phyloP scores from a whole-genome alignment of 352 stramenopile species.

The Poterioochromonas sp. region DNA sequence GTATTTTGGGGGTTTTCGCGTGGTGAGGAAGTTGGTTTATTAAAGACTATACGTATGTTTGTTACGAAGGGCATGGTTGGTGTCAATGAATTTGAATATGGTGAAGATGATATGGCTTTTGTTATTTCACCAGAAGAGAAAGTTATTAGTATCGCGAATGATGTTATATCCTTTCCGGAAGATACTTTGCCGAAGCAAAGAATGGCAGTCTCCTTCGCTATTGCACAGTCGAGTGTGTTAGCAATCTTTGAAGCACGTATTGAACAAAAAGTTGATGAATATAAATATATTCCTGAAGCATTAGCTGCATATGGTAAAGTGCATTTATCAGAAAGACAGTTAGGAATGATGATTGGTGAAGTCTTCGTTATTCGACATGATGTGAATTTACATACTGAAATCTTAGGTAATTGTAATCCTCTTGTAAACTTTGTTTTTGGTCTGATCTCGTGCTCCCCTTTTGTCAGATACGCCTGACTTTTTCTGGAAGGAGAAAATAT shows the following conservation, averaged over 20 bases:
- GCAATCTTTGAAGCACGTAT: slow-evolving; percentile 81
- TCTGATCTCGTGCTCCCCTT: neutral
- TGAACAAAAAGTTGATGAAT: slow-evolving; percentile 70
- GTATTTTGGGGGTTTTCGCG: slow-evolving; percentile 75
- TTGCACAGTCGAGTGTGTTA: slow-evolving; percentile 82
- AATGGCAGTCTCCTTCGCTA: slow-evolving; percentile 74
- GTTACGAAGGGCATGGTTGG: slow-evolving; percentile 57
- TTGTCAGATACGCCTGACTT: slow-evolving; percentile 78
- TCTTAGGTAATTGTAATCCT: slow-evolving; percentile 41
- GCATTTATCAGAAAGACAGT: slow-evolving; percentile 73
- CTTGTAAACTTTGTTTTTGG: neutral
- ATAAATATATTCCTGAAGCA: slow-evolving; percentile 68
- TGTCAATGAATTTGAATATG: slow-evolving; percentile 72
- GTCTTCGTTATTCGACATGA: slow-evolving; percentile 69
- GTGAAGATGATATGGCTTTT: slow-evolving; percentile 45
- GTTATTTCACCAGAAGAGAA: slow-evolving; percentile 20
- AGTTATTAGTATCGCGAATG: slow-evolving; percentile 49
- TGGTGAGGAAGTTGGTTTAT: slow-evolving; percentile 63
- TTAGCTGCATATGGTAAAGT: slow-evolving; percentile 76
- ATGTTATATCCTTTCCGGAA: slow-evolving; percentile 67
- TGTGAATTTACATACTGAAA: slow-evolving; percentile 84
- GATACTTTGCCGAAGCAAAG: slow-evolving; percentile 68
- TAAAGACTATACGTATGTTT: slow-evolving; percentile 56
- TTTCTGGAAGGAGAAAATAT: slow-evolving; percentile 85
- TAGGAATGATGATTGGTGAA: slow-evolving; percentile 76